Evolutionary conservation across 2,329 filamentous ascomycete species (phyloP).

Genomic region (Zymoseptoria brevis): DNA sequence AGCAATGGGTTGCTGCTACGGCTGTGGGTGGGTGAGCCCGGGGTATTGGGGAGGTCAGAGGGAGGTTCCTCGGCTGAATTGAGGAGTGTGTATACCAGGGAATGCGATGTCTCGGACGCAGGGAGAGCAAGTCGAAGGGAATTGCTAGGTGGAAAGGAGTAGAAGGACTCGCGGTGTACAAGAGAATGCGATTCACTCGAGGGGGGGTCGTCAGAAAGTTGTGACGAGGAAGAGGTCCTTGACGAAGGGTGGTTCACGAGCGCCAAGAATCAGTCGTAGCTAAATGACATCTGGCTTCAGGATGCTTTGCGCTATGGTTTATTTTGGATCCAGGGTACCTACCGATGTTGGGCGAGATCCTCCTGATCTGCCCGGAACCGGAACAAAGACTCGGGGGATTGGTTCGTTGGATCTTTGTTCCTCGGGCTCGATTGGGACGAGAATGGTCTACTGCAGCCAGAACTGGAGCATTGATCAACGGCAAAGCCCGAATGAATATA

Average conservation of each 20-base stretch:
- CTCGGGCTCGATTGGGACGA: neutral
- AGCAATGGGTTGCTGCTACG: neutral
- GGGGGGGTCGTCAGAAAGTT: neutral
- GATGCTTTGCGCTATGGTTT: neutral
- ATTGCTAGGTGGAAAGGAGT: neutral
- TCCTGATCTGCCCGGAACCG: neutral
- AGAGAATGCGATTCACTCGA: neutral
- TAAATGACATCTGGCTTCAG: neutral
- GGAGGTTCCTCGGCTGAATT: neutral
- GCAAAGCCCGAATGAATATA: no score
- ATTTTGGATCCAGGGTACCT: neutral
- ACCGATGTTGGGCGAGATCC: neutral
- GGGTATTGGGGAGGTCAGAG: neutral
- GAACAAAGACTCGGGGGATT: neutral
- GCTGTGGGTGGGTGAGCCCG: neutral
- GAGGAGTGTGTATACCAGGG: neutral
- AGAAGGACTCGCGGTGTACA: neutral
- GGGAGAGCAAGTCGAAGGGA: neutral
- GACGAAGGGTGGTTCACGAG: neutral
- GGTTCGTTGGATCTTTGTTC: neutral
- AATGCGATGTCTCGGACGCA: neutral
- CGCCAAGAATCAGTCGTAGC: neutral
- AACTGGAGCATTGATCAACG: no score
- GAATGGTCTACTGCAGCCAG: neutral
- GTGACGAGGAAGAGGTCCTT: neutral